Percentiles rank a stretch among this genome's conserved stretches.
Conservation (phyloP, 805 yeast species). For the Wickerhamiella dianesei region DNA sequence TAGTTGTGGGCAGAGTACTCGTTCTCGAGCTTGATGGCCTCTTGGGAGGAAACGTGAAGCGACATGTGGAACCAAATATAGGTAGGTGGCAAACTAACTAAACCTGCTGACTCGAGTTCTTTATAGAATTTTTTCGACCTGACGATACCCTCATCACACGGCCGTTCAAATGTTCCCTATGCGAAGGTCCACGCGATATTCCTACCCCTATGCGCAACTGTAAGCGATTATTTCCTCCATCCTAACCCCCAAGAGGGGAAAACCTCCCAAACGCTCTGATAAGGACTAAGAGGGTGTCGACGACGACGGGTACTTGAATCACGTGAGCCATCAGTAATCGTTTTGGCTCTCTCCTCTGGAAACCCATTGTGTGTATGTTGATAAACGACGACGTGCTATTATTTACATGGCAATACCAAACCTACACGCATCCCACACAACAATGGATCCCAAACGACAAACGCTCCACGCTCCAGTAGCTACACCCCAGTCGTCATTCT, state of each 20-base stretch:
- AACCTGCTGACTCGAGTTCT: neutral
- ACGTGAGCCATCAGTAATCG: no score
- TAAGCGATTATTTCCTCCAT: neutral
- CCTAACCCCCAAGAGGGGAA: neutral
- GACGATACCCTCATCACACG: constrained; percentile 4
- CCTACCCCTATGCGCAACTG: neutral
- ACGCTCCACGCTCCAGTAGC: neutral
- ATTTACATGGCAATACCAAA: no score
- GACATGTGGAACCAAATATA: constrained; percentile 2
- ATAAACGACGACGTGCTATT: no score
- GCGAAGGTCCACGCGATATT: constrained; percentile 1
- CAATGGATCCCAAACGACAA: constrained; percentile 3
- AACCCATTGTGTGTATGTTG: no score
- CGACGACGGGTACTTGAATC: no score
- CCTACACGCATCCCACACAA: no score
- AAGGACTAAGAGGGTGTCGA: no score
- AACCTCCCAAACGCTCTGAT: neutral
- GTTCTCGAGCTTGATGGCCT: constrained; percentile 56
- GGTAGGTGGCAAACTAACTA: neutral
- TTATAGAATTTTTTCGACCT: neutral
- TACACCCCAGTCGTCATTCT: constrained; percentile 4
- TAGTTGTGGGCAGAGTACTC: constrained; percentile 91
- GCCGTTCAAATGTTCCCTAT: constrained; percentile 1
- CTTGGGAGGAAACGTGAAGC: constrained; percentile 38
- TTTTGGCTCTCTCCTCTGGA: no score